Evolutionary conservation across 345 rosid genomes (phyloP), one percentile per base, ranked within the genome.

Genomic region (Eucalyptus globulus): DNA sequence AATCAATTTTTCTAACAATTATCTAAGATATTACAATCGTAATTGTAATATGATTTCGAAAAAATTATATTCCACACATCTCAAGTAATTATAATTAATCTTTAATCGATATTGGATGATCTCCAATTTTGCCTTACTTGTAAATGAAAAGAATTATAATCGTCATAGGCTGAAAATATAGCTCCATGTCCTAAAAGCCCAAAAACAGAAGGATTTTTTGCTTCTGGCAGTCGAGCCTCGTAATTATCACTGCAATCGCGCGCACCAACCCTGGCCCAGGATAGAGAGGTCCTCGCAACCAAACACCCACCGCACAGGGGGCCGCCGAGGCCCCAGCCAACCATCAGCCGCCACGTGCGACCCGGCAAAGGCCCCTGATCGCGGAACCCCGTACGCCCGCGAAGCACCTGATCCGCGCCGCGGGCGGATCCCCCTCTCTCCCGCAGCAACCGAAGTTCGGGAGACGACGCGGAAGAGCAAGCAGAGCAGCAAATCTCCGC

Each of bases 331-430:
- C 44, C 34, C 14, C 13, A 19, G 27, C 83, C 83, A 76, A 76
- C 83, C 85, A 40, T 76, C 5, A 40, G 19, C 67, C 14, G 65
- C 54, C 87, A 53, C 87, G 87, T 47, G 44, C 13, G 45, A 58
- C 26, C 43, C 5, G 15, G n/a, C 54, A 31, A n/a, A 26, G 27
- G 58, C n/a, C 62, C 87, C n/a, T 19, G 62, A 19, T 29, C 87
- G 54, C n/a, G n/a, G 87, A 47, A 31, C 24, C 62, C 10, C 34
- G 22, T 88, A 81, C 89, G 45, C 90, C 13, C 89, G 92, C 90
- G 92, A 87, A 87, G 91, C 92, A 91, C 91, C 87, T 49, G 92
- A 91, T 91, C 90, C 53, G 17, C 88, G 86, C 83, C 15, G 83
- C 24, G 47, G 47, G 27, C 21, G 83, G 47, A 76, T 76, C 29